Evolutionary conservation across 192 early-diverging fungal genomes (phyloP), one percentile per base, ranked within the genome.

Genomic region (Tieghemiomyces parasiticus): DNA sequence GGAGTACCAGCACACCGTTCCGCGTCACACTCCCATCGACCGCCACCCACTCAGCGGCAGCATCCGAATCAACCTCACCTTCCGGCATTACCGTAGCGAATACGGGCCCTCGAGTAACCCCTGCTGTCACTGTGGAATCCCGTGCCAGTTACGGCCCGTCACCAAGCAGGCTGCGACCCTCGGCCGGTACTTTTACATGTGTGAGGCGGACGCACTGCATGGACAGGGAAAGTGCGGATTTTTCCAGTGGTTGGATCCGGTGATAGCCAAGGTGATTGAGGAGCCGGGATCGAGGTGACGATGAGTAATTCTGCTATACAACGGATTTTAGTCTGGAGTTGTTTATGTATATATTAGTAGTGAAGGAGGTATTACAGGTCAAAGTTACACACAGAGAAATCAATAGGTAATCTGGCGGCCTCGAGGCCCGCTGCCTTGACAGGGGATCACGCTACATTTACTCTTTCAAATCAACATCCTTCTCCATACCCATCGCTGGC

Each of bases 181-280:
- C 3, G 46, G 59, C 8, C 42, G 59, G 22, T 60, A 60, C 26
- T 60, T 26, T 47, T 60, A 60, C 22, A 47, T 46, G 4, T 60
- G 59, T 25, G 26, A 22, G 4, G 26, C 47, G 30, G 47, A 60
- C 26, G 45, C 26, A 3, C 24, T 24, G 0, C 59, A 60, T 22
- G 47, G 47, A 2, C 24, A 46, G 16, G 32, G 22, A 20, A 49
- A 46, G 16, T 60, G 59, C 33, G 26, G 25, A 13, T 60, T 60
- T 34, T 60, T 60, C 31, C 42, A 46, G 31, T 60, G 59, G 59
- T 28, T 60, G 30, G 59, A 60, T 42, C n/a, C n/a, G n/a, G n/a
- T n/a, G n/a, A n/a, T n/a, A n/a, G n/a, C n/a, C n/a, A n/a, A n/a
- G n/a, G n/a, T n/a, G n/a, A n/a, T n/a, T n/a, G n/a, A n/a, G n/a